phyloP scores from a whole-genome alignment of 1,284 basidiomycete species.

The Cryptococcus hybrid region DNA sequence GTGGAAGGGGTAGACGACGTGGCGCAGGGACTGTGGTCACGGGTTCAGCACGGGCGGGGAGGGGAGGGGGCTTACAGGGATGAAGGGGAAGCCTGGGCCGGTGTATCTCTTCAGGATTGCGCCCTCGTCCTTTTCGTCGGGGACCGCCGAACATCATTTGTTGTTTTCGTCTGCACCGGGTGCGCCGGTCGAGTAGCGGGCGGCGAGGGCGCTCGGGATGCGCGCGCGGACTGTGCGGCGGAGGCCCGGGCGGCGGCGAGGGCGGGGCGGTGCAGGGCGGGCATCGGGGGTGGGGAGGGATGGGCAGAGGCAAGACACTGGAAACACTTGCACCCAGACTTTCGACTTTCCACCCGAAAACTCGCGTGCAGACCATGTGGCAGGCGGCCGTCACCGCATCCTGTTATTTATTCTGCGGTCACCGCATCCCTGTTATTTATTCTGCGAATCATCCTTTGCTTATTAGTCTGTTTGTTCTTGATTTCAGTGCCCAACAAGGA shows the following conservation, averaged over 20 bases:
- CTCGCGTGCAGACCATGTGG: too few relatives aligned
- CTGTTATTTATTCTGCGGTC: too few relatives aligned
- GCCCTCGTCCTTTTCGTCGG: conserved; percentile 21
- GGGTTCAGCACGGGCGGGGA: not conserved
- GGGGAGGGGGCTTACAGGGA: conserved; percentile 33
- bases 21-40: conserved; percentile 63
- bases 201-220: not conserved
- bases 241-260: conserved; percentile 14
- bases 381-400: too few relatives aligned
- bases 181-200: conserved; percentile 24
- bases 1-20: conserved; percentile 76
- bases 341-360: too few relatives aligned
- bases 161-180: conserved; percentile 1
- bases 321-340: too few relatives aligned
- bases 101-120: conserved; percentile 41
- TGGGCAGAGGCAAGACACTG: too few relatives aligned
- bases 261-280: conserved; percentile 22
- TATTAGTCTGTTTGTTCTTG: too few relatives aligned
- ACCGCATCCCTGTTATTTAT: too few relatives aligned
- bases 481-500: too few relatives aligned
- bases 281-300: conserved; percentile 8
- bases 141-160: conserved; percentile 26
- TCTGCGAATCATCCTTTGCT: too few relatives aligned
- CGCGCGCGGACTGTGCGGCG: conserved; percentile 24
- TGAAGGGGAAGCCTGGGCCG: conserved; percentile 44